Base-by-base conservation (phyloP, 106 monocot genomes). In the Dioscorea alata region DNA sequence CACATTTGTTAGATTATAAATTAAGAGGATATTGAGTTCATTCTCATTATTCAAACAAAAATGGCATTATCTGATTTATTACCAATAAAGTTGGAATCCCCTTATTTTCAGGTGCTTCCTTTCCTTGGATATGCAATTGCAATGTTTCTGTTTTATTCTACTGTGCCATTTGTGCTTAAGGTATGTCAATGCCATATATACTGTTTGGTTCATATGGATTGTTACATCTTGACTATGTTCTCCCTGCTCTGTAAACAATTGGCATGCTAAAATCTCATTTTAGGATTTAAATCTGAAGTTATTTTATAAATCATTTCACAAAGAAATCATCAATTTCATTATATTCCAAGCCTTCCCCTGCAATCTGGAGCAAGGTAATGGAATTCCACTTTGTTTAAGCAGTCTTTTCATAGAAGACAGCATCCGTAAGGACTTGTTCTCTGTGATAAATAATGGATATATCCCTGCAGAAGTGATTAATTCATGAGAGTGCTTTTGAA, bases 91-190 rank as follows among this genome's bases (percentile, higher is more conserved):
- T 58, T 58, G 16, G 58, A 58, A 8, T 58, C 1, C 7, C 7
- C 19, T 16, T 58, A 13, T 13, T 75, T 67, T 76, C 82, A 95
- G 94, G 79, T 81, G 52, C 33, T 95, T 28, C 90, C 94, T 49
- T 91, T 95, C 69, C 23, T 88, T 59, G 94, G 94, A 33, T 95
- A 73, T 72, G 68, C 83, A 16, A 18, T 84, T 66, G 94, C 94
- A 57, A 88, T 95, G 94, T 95, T 95, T 73, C 50, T 95, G 61
- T 90, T 95, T 67, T 95, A 95, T 69, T 91, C 94, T 12, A 91
- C 90, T 23, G 94, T 95, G 15, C 94, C 94, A 25, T 22, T 72
- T 23, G 73, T 95, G 60, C 88, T 95, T 0, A 95, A 91, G 94
- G 94, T 94, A 77, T 50, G 25, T 10, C n/a, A 0, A 74, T 22